A percentile compares a stretch with the other conserved stretches of the same genome.
Evolutionary conservation across 2,329 filamentous ascomycete species (phyloP).

Genomic region (Exophiala viscosa): DNA sequence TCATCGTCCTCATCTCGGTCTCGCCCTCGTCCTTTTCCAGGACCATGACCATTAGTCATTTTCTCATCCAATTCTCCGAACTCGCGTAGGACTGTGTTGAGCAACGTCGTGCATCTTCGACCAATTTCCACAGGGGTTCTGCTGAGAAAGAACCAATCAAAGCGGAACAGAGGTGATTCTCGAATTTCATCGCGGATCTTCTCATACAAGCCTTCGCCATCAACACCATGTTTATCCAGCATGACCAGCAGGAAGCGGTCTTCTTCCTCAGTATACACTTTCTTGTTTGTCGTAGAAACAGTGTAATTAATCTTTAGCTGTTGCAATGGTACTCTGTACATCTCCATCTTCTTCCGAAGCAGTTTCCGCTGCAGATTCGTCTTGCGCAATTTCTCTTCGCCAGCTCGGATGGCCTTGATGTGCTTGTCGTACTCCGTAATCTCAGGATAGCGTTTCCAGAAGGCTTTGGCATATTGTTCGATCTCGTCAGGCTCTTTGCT

Average conservation of each 20-base stretch:
- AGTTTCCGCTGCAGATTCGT: conserved; percentile 91
- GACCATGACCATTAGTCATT: conserved; percentile 56
- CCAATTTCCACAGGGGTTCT: conserved; percentile 89
- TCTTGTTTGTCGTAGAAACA: conserved; percentile 98
- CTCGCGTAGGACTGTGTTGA: conserved; percentile 92
- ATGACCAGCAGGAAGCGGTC: conserved; percentile 93
- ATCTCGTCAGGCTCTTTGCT: conserved; percentile 83
- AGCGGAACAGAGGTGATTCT: conserved; percentile 89
- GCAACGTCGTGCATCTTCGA: conserved; percentile 84
- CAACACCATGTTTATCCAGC: conserved; percentile 86
- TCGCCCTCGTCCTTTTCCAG: conserved; percentile 61
- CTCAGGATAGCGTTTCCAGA: conserved; percentile 93
- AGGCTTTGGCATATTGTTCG: conserved; percentile 81
- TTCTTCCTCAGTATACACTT: conserved; percentile 98
- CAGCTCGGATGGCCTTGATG: conserved; percentile 82
- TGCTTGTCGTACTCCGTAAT: conserved; percentile 87
- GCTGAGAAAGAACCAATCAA: conserved; percentile 99
- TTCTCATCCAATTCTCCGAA: conserved; percentile 66
- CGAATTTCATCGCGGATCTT: conserved; percentile 96
- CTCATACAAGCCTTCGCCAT: conserved; percentile 86
- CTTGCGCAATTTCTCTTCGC: conserved; percentile 83
- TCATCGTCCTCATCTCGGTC: conserved; percentile 70
- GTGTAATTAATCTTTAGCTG: conserved; percentile 99
- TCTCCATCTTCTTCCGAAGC: conserved; percentile 88
- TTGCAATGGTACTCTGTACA: conserved; percentile 95